A percentile compares a stretch with the other conserved stretches of the same genome.
Conservation (phyloP, 2,329 filamentous ascomycete species). For the Alternaria angustiovoidea region DNA sequence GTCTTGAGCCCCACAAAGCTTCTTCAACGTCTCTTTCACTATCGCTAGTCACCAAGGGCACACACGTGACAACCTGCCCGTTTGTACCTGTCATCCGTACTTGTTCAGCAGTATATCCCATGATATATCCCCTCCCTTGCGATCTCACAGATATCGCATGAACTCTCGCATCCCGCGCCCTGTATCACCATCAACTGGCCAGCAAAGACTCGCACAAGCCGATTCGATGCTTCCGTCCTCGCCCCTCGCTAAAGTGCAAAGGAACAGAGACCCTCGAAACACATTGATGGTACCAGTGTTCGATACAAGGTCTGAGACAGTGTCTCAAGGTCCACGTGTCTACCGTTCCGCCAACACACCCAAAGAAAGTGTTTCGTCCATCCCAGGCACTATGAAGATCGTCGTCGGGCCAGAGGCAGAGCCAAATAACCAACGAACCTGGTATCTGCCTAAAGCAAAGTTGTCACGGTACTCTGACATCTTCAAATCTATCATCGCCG, state of each 20-base stretch:
- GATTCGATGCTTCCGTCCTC: conserved; percentile 8
- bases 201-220: neutral
- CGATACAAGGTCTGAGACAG: neutral
- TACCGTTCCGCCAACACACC: conserved; percentile 1
- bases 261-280: neutral
- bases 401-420: conserved; percentile 9
- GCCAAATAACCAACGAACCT: conserved; percentile 10
- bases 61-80: conserved; percentile 7
- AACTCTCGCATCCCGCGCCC: neutral
- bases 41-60: neutral
- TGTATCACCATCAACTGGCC: neutral
- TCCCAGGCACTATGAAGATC: conserved; percentile 11
- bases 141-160: neutral
- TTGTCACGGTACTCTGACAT: conserved; percentile 16
- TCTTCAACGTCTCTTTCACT: neutral
- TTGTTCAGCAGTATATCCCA: neutral
- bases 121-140: neutral
- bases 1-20: neutral
- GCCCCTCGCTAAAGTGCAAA: neutral
- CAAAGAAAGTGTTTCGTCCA: neutral
- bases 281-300: neutral
- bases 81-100: conserved; percentile 8
- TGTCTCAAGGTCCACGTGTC: neutral
- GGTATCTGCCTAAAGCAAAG: conserved; percentile 13
- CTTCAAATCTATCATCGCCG: conserved; percentile 8